These are phyloP conservation scores for Chrysanthemum lavandulifolium DNA, from an alignment of 129 eudicot genomes.

Conservation along the genomic window DNA sequence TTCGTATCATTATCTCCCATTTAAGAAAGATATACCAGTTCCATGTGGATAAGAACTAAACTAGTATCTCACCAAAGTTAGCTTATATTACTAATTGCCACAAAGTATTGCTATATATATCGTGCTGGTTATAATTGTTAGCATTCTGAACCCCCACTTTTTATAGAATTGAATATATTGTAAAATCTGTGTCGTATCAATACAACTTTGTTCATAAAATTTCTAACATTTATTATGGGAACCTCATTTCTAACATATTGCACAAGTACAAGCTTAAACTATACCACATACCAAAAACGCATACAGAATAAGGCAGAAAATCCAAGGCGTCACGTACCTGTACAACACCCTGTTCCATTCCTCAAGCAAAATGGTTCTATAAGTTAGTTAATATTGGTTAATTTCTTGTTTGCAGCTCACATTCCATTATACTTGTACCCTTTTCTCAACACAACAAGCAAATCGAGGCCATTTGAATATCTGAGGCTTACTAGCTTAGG, in stretches of 20 bases:
- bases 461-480: slow-evolving; percentile 90
- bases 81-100: not conserved
- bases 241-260: not conserved
- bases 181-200: not conserved
- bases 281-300: not conserved
- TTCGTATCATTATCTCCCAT: not conserved
- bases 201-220: not conserved
- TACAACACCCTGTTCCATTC: not conserved
- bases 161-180: not conserved
- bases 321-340: not conserved
- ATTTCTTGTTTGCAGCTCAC: slow-evolving; percentile 61
- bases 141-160: not conserved
- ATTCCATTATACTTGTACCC: slow-evolving; percentile 86
- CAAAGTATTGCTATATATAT: not conserved
- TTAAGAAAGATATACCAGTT: not conserved
- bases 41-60: not conserved
- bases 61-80: not conserved
- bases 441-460: slow-evolving; percentile 84
- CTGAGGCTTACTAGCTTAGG: slow-evolving; percentile 94
- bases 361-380: not conserved
- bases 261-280: not conserved
- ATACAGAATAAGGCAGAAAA: not conserved
- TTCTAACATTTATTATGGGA: not conserved
- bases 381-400: not conserved
- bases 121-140: not conserved